These are phyloP conservation scores for Phytophthora sp. DNA, from an alignment of 352 stramenopile genomes.

Conservation along the genomic window DNA sequence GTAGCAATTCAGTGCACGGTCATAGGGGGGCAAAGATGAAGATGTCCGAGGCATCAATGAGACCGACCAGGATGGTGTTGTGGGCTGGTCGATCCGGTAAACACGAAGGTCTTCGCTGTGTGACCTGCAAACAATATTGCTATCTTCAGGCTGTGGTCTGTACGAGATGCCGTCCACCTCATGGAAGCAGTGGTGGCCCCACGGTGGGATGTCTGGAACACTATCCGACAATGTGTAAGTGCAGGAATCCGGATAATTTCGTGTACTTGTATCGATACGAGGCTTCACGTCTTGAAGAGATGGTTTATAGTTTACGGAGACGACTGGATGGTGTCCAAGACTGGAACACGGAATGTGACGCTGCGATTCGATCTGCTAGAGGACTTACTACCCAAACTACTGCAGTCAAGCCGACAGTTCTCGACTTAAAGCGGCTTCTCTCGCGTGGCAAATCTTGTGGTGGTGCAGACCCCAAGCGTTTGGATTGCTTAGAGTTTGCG, in stretches of 20 bases:
- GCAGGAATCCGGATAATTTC: constrained; percentile 57
- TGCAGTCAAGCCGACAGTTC: constrained; percentile 17
- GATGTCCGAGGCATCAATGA: constrained; percentile 31
- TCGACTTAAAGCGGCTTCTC: constrained; percentile 42
- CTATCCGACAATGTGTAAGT: constrained; percentile 83
- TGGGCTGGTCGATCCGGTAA: constrained; percentile 85
- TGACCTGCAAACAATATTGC: constrained; percentile 85
- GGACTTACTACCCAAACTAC: background rate
- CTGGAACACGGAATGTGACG: constrained; percentile 49
- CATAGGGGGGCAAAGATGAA: constrained; percentile 42
- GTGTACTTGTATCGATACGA: constrained; percentile 70
- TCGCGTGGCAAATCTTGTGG: constrained; percentile 42
- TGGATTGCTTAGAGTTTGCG: constrained; percentile 43
- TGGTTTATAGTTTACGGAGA: constrained; percentile 41
- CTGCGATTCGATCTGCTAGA: constrained; percentile 21
- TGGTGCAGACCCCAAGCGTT: constrained; percentile 29
- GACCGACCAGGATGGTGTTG: constrained; percentile 75
- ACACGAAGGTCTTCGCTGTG: constrained; percentile 74
- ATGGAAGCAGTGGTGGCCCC: constrained; percentile 30
- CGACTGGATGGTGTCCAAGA: constrained; percentile 46
- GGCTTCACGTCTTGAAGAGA: constrained; percentile 38
- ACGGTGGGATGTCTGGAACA: constrained; percentile 79
- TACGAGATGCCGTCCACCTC: constrained; percentile 63
- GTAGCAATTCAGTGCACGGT: constrained; percentile 16
- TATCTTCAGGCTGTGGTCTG: constrained; percentile 86